A percentile compares a stretch with the other conserved stretches of the same genome.
These are phyloP conservation scores for Hansfordia pulvinata DNA, from an alignment of 2,329 filamentous ascomycete species.

Conservation along the genomic window DNA sequence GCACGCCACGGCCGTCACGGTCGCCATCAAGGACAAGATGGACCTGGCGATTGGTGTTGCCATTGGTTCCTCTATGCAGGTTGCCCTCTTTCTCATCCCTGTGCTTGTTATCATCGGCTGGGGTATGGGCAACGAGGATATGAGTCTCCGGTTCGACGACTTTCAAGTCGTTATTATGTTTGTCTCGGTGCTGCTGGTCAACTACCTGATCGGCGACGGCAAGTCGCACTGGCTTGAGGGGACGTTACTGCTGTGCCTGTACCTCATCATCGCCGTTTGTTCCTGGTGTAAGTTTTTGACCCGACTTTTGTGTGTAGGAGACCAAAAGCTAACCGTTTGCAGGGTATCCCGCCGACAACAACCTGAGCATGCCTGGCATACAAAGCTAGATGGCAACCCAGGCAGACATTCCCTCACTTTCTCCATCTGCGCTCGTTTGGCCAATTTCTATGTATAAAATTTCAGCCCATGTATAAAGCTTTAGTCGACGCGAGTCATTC, in stretches of 20 bases:
- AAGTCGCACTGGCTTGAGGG: slow-evolving; percentile 77
- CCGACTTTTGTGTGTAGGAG: neutral
- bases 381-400: too few relatives aligned
- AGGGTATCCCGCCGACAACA: slow-evolving; percentile 1
- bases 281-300: slow-evolving; percentile 39
- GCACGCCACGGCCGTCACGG: slow-evolving; percentile 68
- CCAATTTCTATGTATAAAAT: too few relatives aligned
- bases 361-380: neutral
- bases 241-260: slow-evolving; percentile 60
- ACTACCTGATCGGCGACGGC: slow-evolving; percentile 74
- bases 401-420: too few relatives aligned
- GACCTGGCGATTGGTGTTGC: slow-evolving; percentile 71
- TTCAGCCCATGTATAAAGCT: too few relatives aligned
- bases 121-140: slow-evolving; percentile 56
- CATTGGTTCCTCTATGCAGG: slow-evolving; percentile 69
- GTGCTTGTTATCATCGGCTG: slow-evolving; percentile 67
- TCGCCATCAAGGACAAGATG: slow-evolving; percentile 77
- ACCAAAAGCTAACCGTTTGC: neutral
- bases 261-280: slow-evolving; percentile 63
- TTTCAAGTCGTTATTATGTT: slow-evolving; percentile 84
- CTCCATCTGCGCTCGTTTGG: too few relatives aligned
- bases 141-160: slow-evolving; percentile 75
- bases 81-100: slow-evolving; percentile 66
- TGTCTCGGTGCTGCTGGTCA: slow-evolving; percentile 70
- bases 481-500: too few relatives aligned